phyloP scores from a whole-genome alignment of 345 rosid species.

The Eucalyptus shirleyi region DNA sequence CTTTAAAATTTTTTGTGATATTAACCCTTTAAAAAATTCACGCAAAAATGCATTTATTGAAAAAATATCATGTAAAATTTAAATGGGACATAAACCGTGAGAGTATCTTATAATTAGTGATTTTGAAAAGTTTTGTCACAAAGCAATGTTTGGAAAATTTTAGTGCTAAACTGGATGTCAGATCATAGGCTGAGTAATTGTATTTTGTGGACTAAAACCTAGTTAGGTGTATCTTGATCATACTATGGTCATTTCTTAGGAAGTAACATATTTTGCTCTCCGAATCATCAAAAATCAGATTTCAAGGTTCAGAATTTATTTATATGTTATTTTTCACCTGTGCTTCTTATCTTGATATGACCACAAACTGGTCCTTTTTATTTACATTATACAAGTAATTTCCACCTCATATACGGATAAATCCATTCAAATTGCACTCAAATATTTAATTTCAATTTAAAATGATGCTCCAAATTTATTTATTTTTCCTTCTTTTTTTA shows the following conservation, averaged over 20 bases:
- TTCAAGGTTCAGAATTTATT: too few relatives aligned
- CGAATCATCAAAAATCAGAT: neutral
- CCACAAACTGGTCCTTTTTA: neutral
- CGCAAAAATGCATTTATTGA: fast-evolving
- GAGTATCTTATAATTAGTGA: neutral
- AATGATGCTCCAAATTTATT: neutral
- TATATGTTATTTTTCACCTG: neutral
- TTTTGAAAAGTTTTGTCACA: neutral
- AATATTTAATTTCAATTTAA: too few relatives aligned
- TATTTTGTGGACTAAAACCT: neutral
- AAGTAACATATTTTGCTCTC: neutral
- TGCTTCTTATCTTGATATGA: neutral
- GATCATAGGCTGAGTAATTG: fast-evolving
- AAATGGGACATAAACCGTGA: too few relatives aligned
- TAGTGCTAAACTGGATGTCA: neutral
- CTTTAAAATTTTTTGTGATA: too few relatives aligned
- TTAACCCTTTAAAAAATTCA: too few relatives aligned
- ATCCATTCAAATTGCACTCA: neutral
- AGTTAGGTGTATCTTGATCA: neutral
- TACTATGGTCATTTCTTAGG: neutral
- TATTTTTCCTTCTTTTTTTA: neutral
- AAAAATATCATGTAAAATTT: neutral
- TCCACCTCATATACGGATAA: too few relatives aligned
- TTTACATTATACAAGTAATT: too few relatives aligned
- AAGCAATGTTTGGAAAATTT: fast-evolving